phyloP scores from a whole-genome alignment of 2,329 filamentous ascomycete genomes.

The Aspergillus sp. region DNA sequence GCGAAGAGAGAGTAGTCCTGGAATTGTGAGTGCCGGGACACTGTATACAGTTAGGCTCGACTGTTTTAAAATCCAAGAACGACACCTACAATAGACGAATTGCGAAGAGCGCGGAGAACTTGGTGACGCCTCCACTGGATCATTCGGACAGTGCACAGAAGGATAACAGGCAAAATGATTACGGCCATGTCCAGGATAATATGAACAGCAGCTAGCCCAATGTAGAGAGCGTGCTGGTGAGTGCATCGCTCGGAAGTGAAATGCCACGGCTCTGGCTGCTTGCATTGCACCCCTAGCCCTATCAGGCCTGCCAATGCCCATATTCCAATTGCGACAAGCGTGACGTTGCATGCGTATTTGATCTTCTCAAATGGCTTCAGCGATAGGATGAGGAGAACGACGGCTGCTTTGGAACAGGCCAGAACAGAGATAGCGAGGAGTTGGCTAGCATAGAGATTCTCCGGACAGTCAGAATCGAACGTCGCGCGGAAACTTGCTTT shows the following conservation, averaged over 20 bases:
- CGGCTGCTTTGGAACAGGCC: not conserved
- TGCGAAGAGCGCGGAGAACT: constrained; percentile 2
- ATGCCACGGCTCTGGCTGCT: not conserved
- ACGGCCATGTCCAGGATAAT: not conserved
- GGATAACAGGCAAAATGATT: not conserved
- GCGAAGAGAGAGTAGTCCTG: not conserved
- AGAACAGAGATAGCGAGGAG: not conserved
- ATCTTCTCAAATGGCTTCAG: not conserved
- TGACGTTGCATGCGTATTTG: not conserved
- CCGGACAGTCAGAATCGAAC: not conserved
- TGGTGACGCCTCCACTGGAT: not conserved
- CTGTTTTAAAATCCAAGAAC: too few species aligned
- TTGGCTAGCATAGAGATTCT: constrained; percentile 1
- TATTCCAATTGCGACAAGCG: not conserved
- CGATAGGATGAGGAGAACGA: not conserved
- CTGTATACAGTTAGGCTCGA: not conserved
- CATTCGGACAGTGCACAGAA: constrained; percentile 1
- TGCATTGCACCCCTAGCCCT: not conserved
- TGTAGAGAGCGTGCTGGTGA: not conserved
- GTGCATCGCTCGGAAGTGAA: not conserved
- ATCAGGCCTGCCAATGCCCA: not conserved
- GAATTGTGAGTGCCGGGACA: not conserved
- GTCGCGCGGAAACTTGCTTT: too few species aligned
- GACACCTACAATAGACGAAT: not conserved
- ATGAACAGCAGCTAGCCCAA: not conserved